These are phyloP conservation scores for Garcia nutans DNA, from an alignment of 345 rosid species.

Conservation along the genomic window DNA sequence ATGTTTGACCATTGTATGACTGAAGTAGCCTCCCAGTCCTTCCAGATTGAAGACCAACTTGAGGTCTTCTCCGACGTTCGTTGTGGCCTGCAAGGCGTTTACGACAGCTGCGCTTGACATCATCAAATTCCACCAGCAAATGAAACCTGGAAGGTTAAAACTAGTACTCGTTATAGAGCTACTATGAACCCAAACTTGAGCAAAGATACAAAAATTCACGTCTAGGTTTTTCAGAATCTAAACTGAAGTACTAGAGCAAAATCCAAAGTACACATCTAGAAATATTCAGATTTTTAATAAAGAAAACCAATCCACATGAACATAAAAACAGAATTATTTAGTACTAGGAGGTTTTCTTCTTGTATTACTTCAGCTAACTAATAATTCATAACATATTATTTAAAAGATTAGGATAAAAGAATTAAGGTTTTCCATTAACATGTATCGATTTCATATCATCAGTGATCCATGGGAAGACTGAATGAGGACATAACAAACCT, in stretches of 20 bases:
- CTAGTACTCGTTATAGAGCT: neutral
- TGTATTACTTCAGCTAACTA: neutral
- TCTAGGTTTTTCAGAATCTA: neutral
- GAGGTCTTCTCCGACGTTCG: conserved; percentile 45
- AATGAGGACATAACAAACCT: conserved; percentile 30
- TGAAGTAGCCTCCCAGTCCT: conserved; percentile 45
- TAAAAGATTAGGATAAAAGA: neutral
- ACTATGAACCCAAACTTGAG: neutral
- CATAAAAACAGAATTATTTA: neutral
- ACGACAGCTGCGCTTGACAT: conserved; percentile 49
- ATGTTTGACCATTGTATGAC: conserved; percentile 45
- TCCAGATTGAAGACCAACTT: conserved; percentile 31
- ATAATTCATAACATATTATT: neutral
- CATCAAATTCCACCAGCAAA: conserved; percentile 45
- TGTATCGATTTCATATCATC: neutral
- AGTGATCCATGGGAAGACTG: neutral
- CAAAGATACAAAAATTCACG: neutral
- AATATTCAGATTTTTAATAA: neutral
- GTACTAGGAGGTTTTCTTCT: neutral
- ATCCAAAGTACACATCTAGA: neutral
- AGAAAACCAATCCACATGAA: neutral
- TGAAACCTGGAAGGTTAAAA: conserved; percentile 37
- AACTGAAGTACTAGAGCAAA: neutral
- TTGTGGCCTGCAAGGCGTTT: conserved; percentile 49
- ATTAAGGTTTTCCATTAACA: neutral